These are phyloP conservation scores for Stylonectria norvegica DNA, from an alignment of 2,329 filamentous ascomycete genomes.

Conservation along the genomic window DNA sequence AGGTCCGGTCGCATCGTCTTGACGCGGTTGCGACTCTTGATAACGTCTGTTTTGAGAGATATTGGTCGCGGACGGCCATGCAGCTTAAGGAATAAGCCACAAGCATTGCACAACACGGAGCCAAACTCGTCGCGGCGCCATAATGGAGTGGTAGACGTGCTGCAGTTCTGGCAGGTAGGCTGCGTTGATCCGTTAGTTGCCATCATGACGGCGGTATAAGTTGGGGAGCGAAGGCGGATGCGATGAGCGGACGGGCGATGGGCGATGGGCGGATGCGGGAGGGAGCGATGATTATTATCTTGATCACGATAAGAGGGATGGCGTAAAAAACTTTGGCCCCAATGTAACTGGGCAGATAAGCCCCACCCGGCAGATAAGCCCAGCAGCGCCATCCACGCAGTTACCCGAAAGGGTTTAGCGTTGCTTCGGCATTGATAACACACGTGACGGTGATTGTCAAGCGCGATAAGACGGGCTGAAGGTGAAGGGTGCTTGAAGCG, in stretches of 20 bases:
- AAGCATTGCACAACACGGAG: constrained; percentile 96
- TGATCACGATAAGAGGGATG: constrained; percentile 38
- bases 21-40: constrained; percentile 97
- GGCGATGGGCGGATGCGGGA: constrained; percentile 24
- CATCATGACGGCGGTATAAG: constrained; percentile 44
- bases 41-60: constrained; percentile 97
- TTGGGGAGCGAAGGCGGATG: constrained; percentile 22
- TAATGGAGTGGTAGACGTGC: constrained; percentile 89
- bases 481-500: too few relatives aligned
- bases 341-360: constrained; percentile 36
- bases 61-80: constrained; percentile 91
- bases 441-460: constrained; percentile 33
- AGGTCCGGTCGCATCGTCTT: constrained; percentile 80
- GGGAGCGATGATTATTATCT: constrained; percentile 34
- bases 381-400: constrained; percentile 15
- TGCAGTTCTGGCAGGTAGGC: constrained; percentile 96
- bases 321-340: constrained; percentile 34
- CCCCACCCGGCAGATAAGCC: constrained; percentile 32
- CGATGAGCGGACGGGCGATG: constrained; percentile 25
- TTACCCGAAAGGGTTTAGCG: constrained; percentile 20
- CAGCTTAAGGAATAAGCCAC: constrained; percentile 94
- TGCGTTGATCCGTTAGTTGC: constrained; percentile 64
- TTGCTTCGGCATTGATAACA: constrained; percentile 19
- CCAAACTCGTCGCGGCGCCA: constrained; percentile 97
- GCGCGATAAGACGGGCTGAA: constrained; percentile 16